Percentiles rank a stretch among this genome's conserved stretches.
These are phyloP conservation scores for Cercospora sp. DNA, from an alignment of 2,329 filamentous ascomycete species.

Conservation along the genomic window DNA sequence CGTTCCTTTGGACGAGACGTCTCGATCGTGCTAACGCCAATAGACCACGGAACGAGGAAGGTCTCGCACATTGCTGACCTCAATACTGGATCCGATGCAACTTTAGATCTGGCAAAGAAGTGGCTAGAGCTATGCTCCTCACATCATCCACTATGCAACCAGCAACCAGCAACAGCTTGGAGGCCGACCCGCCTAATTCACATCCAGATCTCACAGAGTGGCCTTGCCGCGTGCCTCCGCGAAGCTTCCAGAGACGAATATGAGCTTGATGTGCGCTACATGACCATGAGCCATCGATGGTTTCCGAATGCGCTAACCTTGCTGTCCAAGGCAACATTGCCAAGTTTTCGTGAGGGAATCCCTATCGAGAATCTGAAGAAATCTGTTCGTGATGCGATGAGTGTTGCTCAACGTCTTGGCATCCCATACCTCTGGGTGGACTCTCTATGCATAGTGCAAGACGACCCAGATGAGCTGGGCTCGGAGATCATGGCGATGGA, in stretches of 20 bases:
- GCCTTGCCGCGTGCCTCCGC: not conserved
- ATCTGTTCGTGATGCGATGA: not conserved
- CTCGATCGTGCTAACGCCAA: not conserved
- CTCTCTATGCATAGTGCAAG: conserved; percentile 20
- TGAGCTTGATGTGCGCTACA: not conserved
- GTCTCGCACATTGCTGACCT: not conserved
- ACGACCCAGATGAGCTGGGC: conserved; percentile 22
- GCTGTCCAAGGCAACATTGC: not conserved
- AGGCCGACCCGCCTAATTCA: not conserved
- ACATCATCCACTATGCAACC: not conserved
- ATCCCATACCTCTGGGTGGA: conserved; percentile 18
- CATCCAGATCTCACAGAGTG: not conserved
- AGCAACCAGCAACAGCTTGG: not conserved
- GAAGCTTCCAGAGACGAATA: not conserved
- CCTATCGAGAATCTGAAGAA: not conserved
- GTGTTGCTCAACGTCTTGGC: not conserved
- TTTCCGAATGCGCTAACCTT: not conserved
- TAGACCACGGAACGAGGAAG: not conserved
- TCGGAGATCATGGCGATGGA: conserved; percentile 14
- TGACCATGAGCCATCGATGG: conserved; percentile 9
- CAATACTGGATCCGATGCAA: not conserved
- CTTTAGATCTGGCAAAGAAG: not conserved
- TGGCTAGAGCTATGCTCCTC: not conserved
- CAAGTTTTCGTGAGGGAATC: not conserved
- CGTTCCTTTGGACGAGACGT: not conserved